Percentiles rank a stretch among this genome's conserved stretches.
Conservation (phyloP, 345 rosid genomes). For the Eutrema yunnanense region DNA sequence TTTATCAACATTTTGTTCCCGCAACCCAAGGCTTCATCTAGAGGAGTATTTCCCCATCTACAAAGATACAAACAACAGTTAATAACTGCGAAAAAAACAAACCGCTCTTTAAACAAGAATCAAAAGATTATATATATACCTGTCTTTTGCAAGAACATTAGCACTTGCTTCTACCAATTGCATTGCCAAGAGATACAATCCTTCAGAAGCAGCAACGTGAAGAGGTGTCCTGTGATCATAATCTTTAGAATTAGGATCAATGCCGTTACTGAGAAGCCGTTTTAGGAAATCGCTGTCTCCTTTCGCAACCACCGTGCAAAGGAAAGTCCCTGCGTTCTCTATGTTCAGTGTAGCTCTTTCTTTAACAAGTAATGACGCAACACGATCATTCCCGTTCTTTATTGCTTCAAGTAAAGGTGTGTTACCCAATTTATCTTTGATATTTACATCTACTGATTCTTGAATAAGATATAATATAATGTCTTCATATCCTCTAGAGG, state of each 20-base stretch:
- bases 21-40: conserved; percentile 50
- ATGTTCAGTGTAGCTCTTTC: conserved; percentile 53
- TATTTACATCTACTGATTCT: conserved; percentile 44
- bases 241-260: conserved; percentile 62
- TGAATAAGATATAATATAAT: conserved; percentile 57
- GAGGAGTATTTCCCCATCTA: conserved; percentile 85
- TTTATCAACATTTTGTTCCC: conserved; percentile 57
- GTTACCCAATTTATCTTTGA: conserved; percentile 59
- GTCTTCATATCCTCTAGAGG: conserved; percentile 67
- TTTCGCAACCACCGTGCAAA: conserved; percentile 51
- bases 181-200: conserved; percentile 38
- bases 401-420: conserved; percentile 80
- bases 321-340: conserved; percentile 64
- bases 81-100: neutral
- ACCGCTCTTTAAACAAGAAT: neutral
- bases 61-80: neutral
- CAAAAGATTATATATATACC: conserved; percentile 29
- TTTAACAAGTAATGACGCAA: conserved; percentile 48
- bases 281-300: conserved; percentile 52
- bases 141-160: conserved; percentile 62
- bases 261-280: conserved; percentile 51
- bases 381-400: conserved; percentile 58
- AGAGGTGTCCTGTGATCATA: conserved; percentile 75
- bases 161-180: conserved; percentile 65
- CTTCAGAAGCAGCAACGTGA: conserved; percentile 80